Evolutionary conservation across 2,329 filamentous ascomycete genomes (phyloP).

Genomic region (Fusarium sp.): DNA sequence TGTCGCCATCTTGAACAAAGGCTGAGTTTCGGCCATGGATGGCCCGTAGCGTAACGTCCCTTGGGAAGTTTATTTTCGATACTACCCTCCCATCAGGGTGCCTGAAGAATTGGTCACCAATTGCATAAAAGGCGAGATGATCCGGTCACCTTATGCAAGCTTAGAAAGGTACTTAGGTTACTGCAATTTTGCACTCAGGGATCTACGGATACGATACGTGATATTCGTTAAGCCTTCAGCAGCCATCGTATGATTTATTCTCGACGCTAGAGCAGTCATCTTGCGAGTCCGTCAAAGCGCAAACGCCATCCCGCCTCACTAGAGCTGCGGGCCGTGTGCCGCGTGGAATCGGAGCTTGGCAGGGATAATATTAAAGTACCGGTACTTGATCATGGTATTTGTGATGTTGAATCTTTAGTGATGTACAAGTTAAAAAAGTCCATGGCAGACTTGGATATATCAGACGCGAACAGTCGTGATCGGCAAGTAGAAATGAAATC

Average conservation of each 20-base stretch:
- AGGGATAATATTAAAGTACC: not conserved
- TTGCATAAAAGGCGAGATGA: fast-evolving
- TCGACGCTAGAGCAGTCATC: not conserved
- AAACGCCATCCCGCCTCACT: not conserved
- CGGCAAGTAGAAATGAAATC: not conserved
- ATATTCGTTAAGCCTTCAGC: not conserved
- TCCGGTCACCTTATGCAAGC: not conserved
- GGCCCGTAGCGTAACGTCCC: not conserved
- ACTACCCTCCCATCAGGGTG: not conserved
- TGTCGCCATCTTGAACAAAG: not conserved
- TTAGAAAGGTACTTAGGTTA: no score
- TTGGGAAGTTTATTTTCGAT: not conserved
- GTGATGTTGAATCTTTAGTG: no score
- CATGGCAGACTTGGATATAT: no score
- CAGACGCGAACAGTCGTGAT: no score
- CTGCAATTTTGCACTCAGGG: not conserved
- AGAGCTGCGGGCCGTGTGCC: not conserved
- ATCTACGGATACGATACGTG: not conserved
- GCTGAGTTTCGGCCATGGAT: not conserved
- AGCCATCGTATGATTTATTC: not conserved
- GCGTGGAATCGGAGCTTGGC: not conserved
- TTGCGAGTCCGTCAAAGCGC: not conserved
- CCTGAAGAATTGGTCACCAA: not conserved
- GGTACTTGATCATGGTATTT: not conserved
- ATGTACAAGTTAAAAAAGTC: no score